phyloP scores from a whole-genome alignment of 2,329 filamentous ascomycete species.

The Aureobasidium vineae region DNA sequence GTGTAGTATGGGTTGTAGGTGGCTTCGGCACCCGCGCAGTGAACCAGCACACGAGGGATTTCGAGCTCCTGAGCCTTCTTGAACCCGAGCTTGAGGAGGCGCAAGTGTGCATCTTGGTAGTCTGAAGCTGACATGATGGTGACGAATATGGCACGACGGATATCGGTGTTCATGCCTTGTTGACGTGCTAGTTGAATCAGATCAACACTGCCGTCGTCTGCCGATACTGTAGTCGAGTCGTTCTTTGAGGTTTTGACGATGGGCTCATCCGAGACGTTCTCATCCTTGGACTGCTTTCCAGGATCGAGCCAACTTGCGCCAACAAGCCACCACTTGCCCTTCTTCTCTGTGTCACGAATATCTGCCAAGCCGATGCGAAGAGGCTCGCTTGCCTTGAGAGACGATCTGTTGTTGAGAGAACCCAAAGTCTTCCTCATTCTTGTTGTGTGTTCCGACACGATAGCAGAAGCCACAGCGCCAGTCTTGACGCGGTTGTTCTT shows the following conservation, averaged over 20 bases:
- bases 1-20: constrained; percentile 93
- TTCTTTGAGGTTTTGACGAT: background rate
- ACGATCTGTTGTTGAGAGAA: constrained; percentile 65
- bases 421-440: constrained; percentile 88
- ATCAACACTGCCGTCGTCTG: constrained; percentile 53
- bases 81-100: constrained; percentile 76
- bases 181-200: constrained; percentile 70
- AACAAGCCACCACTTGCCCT: constrained; percentile 97
- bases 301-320: constrained; percentile 78
- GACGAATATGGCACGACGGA: constrained; percentile 88
- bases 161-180: constrained; percentile 82
- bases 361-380: constrained; percentile 78
- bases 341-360: constrained; percentile 77
- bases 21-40: constrained; percentile 79
- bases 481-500: constrained; percentile 92
- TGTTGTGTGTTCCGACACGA: constrained; percentile 77
- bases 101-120: constrained; percentile 76
- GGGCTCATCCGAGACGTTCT: background rate
- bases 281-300: constrained; percentile 30
- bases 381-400: constrained; percentile 72
- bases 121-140: constrained; percentile 83
- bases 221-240: constrained; percentile 11
- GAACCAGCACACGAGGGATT: constrained; percentile 81
- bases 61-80: constrained; percentile 85
- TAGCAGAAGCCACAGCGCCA: constrained; percentile 64